These are phyloP conservation scores for Dendrobium huoshanense DNA, from an alignment of 106 monocot species.

Conservation along the genomic window DNA sequence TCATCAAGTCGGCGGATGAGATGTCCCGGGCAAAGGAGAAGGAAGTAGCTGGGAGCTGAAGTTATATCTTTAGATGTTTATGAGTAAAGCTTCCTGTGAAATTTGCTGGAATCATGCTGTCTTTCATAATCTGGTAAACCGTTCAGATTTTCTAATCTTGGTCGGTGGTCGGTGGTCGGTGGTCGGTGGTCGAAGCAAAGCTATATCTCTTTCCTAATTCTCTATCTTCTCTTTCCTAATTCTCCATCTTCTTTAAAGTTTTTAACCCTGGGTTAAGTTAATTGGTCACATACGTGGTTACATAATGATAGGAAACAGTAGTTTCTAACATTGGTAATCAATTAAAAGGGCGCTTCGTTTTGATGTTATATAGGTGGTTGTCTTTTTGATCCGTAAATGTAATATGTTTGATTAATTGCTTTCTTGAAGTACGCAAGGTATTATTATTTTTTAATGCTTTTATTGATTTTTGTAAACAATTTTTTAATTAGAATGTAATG, in stretches of 20 bases:
- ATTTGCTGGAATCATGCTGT: background rate
- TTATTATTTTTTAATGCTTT: no score
- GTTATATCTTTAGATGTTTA: background rate
- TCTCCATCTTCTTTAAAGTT: background rate
- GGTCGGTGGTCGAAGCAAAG: no score
- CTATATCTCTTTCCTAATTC: background rate
- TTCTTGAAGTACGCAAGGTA: no score
- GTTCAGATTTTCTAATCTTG: background rate
- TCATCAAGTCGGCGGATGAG: slow-evolving; percentile 78
- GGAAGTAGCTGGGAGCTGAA: slow-evolving; percentile 64
- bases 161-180: background rate
- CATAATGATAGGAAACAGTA: no score
- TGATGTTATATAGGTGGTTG: no score
- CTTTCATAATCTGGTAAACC: background rate
- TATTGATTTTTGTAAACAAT: no score
- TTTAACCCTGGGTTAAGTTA: background rate
- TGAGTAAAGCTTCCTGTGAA: background rate
- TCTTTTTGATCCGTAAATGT: no score
- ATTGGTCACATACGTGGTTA: background rate
- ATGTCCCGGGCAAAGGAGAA: slow-evolving; percentile 95
- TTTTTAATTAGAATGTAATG: no score
- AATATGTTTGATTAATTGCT: no score
- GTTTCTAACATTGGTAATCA: no score
- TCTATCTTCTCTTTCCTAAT: background rate
- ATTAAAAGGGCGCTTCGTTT: no score